These are phyloP conservation scores for Mycena metata DNA, from an alignment of 768 basidiomycete species.

Conservation along the genomic window DNA sequence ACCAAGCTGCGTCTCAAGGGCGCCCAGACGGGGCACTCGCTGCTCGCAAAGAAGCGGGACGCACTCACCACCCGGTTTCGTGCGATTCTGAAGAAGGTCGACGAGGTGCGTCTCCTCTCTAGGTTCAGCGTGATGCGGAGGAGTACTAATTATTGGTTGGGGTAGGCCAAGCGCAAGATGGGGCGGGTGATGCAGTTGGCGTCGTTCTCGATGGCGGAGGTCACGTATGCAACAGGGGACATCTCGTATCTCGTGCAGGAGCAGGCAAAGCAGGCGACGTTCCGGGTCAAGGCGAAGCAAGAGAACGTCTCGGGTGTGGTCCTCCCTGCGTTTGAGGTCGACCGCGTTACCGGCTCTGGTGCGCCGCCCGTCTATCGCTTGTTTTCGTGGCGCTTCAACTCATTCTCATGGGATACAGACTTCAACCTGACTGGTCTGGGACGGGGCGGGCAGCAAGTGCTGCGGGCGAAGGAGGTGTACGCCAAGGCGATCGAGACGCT, in stretches of 20 bases:
- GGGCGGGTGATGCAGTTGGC: conserved; percentile 98
- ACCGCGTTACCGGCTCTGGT: conserved; percentile 89
- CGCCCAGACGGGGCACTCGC: conserved; percentile 94
- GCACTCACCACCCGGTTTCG: conserved; percentile 96
- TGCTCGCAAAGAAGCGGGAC: conserved; percentile 98
- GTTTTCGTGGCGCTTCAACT: conserved; percentile 1
- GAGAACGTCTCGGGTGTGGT: conserved; percentile 99
- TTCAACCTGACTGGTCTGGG: conserved; percentile 98
- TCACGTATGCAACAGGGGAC: conserved; percentile 97
- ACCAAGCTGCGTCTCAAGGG: conserved; percentile 92
- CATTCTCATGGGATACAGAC: conserved; percentile 60
- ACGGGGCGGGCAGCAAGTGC: conserved; percentile 95
- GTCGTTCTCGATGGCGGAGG: conserved; percentile 98
- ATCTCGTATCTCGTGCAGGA: conserved; percentile 99
- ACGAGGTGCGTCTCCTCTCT: conserved; percentile 74
- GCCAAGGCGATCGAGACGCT: conserved; percentile 97
- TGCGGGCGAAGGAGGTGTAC: conserved; percentile 96
- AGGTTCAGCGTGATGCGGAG: conserved; percentile 17
- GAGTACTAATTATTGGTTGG: conserved; percentile 13
- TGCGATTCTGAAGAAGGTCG: conserved; percentile 95
- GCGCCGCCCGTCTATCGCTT: conserved; percentile 23
- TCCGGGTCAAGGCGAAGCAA: conserved; percentile 94
- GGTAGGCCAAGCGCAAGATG: conserved; percentile 99
- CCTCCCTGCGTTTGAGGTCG: conserved; percentile 94
- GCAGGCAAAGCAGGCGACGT: conserved; percentile 90